Evolutionary conservation across 2,329 filamentous ascomycete species (phyloP), one percentile per base, ranked within the genome.

Genomic region (Ilyonectria destructans): DNA sequence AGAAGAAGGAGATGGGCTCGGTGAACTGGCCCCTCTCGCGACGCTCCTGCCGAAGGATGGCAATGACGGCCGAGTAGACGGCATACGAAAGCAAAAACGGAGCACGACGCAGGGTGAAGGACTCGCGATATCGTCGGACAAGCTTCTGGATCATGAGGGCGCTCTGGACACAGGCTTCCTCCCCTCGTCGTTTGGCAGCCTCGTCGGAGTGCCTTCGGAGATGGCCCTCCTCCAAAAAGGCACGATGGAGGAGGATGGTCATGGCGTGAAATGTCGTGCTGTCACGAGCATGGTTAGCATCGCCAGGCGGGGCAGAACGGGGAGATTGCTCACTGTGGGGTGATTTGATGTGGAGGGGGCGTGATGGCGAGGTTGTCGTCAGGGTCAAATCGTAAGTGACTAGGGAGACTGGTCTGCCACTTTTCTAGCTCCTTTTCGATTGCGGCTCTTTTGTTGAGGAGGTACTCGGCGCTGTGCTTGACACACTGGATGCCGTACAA

Each of bases 231-330:
- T 79, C 79, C 0, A 84, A 77, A 69, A 85, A 85, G 1, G 84
- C 82, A 1, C 83, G 81, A 63, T 85, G 82, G 10, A 85, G 78
- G 0, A 86, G 76, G 52, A 85, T 85, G 10, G 80, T 78, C 13
- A 85, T 77, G 5, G 82, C 80, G 66, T 85, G 76, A 68, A 83
- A 85, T 8, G 77, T 80, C 17, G 78, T 77, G 35, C 77, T 72
- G 31, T 51, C 15, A 33, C 1, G 54, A 55, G 48, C 31, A 48
- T 31, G 51, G 35, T 74, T 48, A 75, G 70, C 15, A 58, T 64
- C n/a, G 29, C 10, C 40, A 45, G 26, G 61, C 31, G 52, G 57
- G 35, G 54, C 9, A 54, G 54, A 43, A 19, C 19, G 9, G 54
- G 31, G 59, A 52, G 45, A 58, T 60, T 31, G 65, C 75, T 77